Conservation (phyloP, 2,329 filamentous ascomycete genomes). For the Talaromyces sp. region DNA sequence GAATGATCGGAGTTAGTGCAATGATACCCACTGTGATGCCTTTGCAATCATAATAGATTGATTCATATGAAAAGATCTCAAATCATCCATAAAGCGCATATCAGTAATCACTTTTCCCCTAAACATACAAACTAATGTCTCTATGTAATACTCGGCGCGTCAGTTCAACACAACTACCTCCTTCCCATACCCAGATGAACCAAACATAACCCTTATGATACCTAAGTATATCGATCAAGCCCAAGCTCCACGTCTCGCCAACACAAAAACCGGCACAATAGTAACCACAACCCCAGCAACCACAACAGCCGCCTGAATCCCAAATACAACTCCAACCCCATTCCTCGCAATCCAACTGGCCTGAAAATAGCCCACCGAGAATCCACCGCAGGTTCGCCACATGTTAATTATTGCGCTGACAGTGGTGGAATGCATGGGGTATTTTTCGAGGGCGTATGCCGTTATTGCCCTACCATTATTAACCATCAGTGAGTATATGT, state of each 20-base stretch:
- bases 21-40: not conserved
- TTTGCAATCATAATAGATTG: not conserved
- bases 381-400: constrained; percentile 37
- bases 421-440: constrained; percentile 29
- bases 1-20: constrained; percentile 2
- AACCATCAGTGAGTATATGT: not conserved
- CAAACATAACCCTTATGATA: too few species aligned
- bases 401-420: constrained; percentile 36
- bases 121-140: too few species aligned
- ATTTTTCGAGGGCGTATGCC: constrained; percentile 34
- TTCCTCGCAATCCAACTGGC: constrained; percentile 31
- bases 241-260: constrained; percentile 11
- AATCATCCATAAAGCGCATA: not conserved
- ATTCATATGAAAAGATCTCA: not conserved
- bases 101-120: not conserved
- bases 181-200: too few species aligned
- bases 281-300: constrained; percentile 23
- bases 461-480: constrained; percentile 24
- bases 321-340: constrained; percentile 31
- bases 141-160: too few species aligned
- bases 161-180: too few species aligned
- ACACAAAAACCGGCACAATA: constrained; percentile 24
- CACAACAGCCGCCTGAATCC: constrained; percentile 30
- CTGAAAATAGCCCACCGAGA: constrained; percentile 36
- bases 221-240: too few species aligned